phyloP scores from a whole-genome alignment of 768 basidiomycete genomes.

The Lentinula sp. region DNA sequence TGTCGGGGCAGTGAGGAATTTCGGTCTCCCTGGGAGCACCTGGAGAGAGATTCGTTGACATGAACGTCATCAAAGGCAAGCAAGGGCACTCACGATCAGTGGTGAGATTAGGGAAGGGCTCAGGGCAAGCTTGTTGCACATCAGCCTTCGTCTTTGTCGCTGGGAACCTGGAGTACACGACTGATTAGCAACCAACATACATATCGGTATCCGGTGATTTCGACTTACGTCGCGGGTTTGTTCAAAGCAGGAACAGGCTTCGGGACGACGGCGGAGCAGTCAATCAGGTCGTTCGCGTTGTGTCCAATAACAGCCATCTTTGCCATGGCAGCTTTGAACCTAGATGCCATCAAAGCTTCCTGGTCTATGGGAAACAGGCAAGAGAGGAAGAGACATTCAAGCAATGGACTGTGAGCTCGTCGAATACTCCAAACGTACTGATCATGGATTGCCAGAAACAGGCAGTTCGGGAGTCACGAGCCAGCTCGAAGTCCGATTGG shows the following conservation, averaged over 20 bases:
- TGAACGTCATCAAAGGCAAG: no score
- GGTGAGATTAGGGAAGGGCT: neutral
- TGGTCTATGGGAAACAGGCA: neutral
- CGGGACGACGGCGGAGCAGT: constrained; percentile 16
- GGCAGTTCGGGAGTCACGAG: constrained; percentile 26
- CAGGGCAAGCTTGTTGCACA: neutral
- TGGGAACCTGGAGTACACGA: neutral
- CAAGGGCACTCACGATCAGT: neutral
- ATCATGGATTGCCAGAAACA: constrained; percentile 35
- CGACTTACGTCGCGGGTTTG: neutral
- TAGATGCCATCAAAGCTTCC: constrained; percentile 3
- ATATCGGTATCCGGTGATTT: neutral
- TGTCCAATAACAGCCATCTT: constrained; percentile 15
- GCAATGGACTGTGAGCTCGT: neutral
- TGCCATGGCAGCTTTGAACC: constrained; percentile 12
- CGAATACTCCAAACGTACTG: constrained; percentile 9
- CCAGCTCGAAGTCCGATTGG: constrained; percentile 20
- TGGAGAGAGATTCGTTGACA: neutral
- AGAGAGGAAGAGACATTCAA: neutral
- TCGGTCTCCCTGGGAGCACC: neutral
- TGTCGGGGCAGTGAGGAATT: neutral
- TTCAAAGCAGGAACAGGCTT: constrained; percentile 13
- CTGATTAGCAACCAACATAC: neutral
- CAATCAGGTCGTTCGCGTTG: constrained; percentile 7
- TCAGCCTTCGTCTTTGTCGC: neutral